Evolutionary conservation across 2,329 filamentous ascomycete genomes (phyloP), one percentile per base, ranked within the genome.

Genomic region (Thermothelomyces thermophilus): DNA sequence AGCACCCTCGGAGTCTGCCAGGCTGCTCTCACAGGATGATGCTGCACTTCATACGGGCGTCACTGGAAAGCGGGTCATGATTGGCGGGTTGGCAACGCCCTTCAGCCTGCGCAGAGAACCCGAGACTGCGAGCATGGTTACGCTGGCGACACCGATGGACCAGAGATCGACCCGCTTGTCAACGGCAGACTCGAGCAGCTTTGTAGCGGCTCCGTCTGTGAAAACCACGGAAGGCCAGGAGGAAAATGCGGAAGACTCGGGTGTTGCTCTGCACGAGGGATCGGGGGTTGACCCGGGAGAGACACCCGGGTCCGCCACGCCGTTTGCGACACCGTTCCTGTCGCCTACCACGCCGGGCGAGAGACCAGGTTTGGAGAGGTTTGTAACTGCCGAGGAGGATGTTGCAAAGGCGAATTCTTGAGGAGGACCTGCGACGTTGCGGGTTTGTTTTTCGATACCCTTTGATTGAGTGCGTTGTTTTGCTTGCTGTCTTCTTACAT

Each of bases 61-160:
- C 3, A 72, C 74, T 0, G 78, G 78, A 5, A 85, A 83, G 60
- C 72, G 86, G 2, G 83, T 85, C 0, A 82, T 81, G 40, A 72
- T 86, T 5, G 80, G 79, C 17, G 83, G 84, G 0, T 78, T 89
- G 22, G 84, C 86, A 0, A 76, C 87, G 58, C 86, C 86, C 0
- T 90, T 90, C 61, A 85, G 79, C 50, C 64, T 90, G 13, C 76
- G 76, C 46, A 77, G 76, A 56, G 76, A 84, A 17, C 76, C 77
- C 2, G 76, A 80, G 3, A 85, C 80, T 16, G 83, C 83, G 1
- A 88, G 84, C 67, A 87, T 85, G 76, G 68, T 84, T 46, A 88
- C 85, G 0, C 66, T 89, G 17, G 70, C 73, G 31, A 79, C 77
- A 9, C 60, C 64, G 5, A 54, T 60, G 17, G 65, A 67, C 4